Base-by-base conservation (phyloP, 139 green algal species). In the Coelastrella sp. region DNA sequence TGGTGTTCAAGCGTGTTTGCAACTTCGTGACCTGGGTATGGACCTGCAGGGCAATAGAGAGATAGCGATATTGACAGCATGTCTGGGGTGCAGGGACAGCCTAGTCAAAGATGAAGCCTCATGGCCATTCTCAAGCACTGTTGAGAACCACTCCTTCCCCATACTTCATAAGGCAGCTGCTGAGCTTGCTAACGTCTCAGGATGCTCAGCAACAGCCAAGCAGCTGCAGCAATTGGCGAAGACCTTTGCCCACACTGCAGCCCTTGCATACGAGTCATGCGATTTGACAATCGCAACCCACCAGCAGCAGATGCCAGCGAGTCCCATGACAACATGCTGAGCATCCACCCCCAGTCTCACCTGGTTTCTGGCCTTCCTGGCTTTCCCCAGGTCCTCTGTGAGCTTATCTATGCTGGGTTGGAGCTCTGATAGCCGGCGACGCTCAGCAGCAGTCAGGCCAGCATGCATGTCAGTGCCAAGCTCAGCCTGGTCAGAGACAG, bases 391-490 rank as follows among this genome's bases (percentile, higher is more conserved):
- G 47, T 78, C 60, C 64, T 86, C 16, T 17, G 10, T 20, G 14
- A 84, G 59, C 6, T 23, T 13, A 58, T 84, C 85, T 11, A 90
- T 61, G 0, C 47, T 20, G 19, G 85, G 85, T 73, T 83, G 73
- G 73, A 89, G 85, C 85, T 89, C 64, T 16, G n/a, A 58, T 14
- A 89, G 73, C 56, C 74, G 64, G 5, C 58, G 57, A 17, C 73
- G 85, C 19, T 89, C 85, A 89, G 85, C 73, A 60, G 85, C 54
- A 10, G 73, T 83, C n/a, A 89, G 73, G 5, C 58, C 56, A 8
- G 86, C 76, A 57, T 73, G 47, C 87, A 91, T 86, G 77, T 86
- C 77, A 2, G 78, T 86, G 19, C 23, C 47, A 57, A 86, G 61
- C 87, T 91, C 87, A 87, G 77, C 87, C 77, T 86, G 77, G 3